Conservation (phyloP, 352 stramenopile genomes). For the Globisporangium radiosum region DNA sequence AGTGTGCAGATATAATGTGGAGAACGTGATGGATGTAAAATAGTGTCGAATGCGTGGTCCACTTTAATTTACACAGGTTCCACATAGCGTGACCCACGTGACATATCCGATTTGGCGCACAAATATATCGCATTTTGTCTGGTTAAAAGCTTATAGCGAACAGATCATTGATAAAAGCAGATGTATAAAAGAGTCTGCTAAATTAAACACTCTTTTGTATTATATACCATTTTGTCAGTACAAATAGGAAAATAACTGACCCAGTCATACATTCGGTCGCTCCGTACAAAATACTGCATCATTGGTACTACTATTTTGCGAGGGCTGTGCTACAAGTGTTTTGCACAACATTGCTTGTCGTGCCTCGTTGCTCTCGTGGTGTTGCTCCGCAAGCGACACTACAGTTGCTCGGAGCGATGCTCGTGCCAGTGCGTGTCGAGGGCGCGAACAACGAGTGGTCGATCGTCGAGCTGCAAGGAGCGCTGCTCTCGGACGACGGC, state of each 20-base stretch:
- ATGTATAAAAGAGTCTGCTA: not conserved
- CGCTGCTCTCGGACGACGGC: constrained; percentile 40
- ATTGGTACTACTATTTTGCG: too few relatives aligned
- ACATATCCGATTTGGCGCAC: not conserved
- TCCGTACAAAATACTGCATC: too few relatives aligned
- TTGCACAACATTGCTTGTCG: too few relatives aligned
- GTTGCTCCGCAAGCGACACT: too few relatives aligned
- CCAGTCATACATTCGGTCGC: too few relatives aligned
- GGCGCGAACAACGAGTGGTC: constrained; percentile 68
- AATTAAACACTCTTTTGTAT: not conserved
- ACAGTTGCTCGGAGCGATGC: constrained; percentile 24
- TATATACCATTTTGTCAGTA: too few relatives aligned
- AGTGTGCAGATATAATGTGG: not conserved
- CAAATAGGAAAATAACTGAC: too few relatives aligned
- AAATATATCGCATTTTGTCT: not conserved
- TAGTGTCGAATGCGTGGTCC: not conserved
- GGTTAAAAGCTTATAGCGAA: too few relatives aligned
- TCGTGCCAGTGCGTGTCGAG: constrained; percentile 61
- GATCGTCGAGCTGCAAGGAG: constrained; percentile 77
- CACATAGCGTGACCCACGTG: not conserved
- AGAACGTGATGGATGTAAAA: too few relatives aligned
- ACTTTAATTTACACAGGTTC: not conserved
- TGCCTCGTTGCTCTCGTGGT: too few relatives aligned
- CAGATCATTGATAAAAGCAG: not conserved
- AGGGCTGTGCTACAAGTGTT: too few relatives aligned